Evolutionary conservation across 345 rosid species (phyloP), one percentile per base, ranked within the genome.

Genomic region (Linum trigynum): DNA sequence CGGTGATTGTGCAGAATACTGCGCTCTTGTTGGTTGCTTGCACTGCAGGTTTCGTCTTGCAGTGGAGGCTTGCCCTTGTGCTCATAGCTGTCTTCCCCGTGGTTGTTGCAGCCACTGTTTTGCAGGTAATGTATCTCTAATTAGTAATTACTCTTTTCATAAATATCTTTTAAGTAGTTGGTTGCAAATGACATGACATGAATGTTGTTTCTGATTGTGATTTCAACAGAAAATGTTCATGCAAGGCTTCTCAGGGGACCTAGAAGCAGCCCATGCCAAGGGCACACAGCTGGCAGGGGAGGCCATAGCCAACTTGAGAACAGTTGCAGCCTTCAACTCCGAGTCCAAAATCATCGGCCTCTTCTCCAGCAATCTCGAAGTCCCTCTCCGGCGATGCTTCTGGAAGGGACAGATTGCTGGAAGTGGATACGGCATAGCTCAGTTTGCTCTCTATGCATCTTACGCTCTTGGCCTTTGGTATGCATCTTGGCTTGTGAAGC

Each of bases 341-440:
- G 99, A 94, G 77, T 68, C 83, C 7, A 85, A 88, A 76, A 90
- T 94, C 32, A 95, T 94, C 45, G 80, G 86, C 38, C 91, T 94
- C 36, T 94, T 88, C 88, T 77, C 92, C 55, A 68, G 74, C 66
- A 94, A 79, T 75, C 97, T 94, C 23, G 83, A 90, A 73, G 75
- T 67, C 60, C 99, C 99, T 0, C 65, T 94, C 38, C 82, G 78
- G 48, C 89, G 92, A 9, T 94, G 99, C 78, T 94, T 94, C 74
- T 94, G 99, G 99, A 94, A 94, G 79, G 99, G 99, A 38, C 97
- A 94, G 77, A 88, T 94, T 39, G 97, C 97, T 12, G 99, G 99
- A 70, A 88, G 91, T 64, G 99, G 99, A 39, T 94, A 75, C 32
- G 99, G 99, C 15, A 82, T 94, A 23, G 99, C 99, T 71, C 99